Base-by-base conservation (phyloP, 108 stramenopile genomes). In the Skeletonema grethae region DNA sequence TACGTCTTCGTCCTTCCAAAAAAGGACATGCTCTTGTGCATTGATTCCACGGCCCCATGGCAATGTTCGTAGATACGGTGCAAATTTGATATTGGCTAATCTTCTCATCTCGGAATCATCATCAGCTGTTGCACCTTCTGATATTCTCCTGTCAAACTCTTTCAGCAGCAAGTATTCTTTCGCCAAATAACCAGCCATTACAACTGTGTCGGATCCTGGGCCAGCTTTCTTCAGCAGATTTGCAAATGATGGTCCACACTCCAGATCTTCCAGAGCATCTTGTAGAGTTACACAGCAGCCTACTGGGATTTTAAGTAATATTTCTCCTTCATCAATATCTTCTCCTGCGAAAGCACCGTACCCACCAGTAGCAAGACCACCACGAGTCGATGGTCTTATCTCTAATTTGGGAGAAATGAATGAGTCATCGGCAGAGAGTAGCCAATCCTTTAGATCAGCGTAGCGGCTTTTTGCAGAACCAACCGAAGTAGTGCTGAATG, bases 1-100 rank as follows among this genome's bases (percentile, higher is more conserved):
- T 18, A 93, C 65, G 28, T 86, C 85, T 30, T 84, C 74, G 5
- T 89, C 77, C 7, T 65, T 56, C 92, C 92, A 93, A 71, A 89
- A 93, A 13, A 93, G 57, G n/a, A 93, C 65, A 60, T 93, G 92
- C 32, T 93, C 88, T 79, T 93, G 92, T 35, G 76, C 84, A 53
- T 87, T 24, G 48, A 86, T 65, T 3, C 87, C 88, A 11, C 84
- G 73, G 56, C 82, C 59, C 92, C 92, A 93, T 5, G 92, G 92
- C 38, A 93, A 58, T 9, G 85, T 88, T 32, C 71, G 66, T 11
- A 93, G 73, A 56, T 93, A 93, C 0, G 85, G 71, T 29, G 75
- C 83, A 72, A 67, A 66, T 24, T 79, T 74, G 18, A 87, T 88
- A 9, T 64, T 31, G 46, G 38, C 41, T 7, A 53, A 8, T 9